Evolutionary conservation across 2,329 filamentous ascomycete genomes (phyloP), one percentile per base, ranked within the genome.

Genomic region (Chaetomium sp.): DNA sequence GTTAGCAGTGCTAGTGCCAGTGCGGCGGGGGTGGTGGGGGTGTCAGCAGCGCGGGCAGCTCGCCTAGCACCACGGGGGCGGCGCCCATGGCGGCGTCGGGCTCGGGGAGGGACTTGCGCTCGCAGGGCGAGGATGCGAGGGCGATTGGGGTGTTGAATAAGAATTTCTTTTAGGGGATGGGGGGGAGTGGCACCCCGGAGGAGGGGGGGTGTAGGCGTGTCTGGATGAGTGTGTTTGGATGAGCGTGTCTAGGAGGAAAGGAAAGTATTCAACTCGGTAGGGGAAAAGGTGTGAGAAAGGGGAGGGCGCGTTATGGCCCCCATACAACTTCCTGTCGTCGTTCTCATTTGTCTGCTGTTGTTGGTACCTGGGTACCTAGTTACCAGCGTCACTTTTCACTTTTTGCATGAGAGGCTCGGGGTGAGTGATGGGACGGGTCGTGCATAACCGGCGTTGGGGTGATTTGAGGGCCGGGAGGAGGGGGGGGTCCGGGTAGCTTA

Each of bases 21-120:
- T 23, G 35, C 5, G 35, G 3, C 7, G 42, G 25, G 9, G 23
- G 33, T 3, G 56, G 57, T 21, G 62, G 56, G 23, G 53, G 33
- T 16, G 31, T 33, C 4, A 75, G 75, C 68, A 81, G 81, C 70
- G 79, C 77, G 8, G 73, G 74, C 67, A 85, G 81, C 69, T 87
- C 85, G 58, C 81, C 83, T 10, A 78, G 81, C 67, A 75, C 25
- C 3, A n/a, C n/a, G n/a, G 19, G 21, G 16, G 12, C 13, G 75
- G 69, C 65, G 33, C 10, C 29, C 0, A 42, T 42, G 38, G 13
- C 16, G 38, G 38, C 65, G 35, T 31, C 33, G 10, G 35, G 35
- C 13, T 67, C 67, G 21, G 16, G 27, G 50, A 16, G 27, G 27
- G 35, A 42, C 29, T 13, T 54, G 58, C 35, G 35, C 62, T 58